Percentiles rank a stretch among this genome's conserved stretches.
Evolutionary conservation across 2,329 filamentous ascomycete genomes (phyloP).

Genomic region (Trichoderma afroharzianum): DNA sequence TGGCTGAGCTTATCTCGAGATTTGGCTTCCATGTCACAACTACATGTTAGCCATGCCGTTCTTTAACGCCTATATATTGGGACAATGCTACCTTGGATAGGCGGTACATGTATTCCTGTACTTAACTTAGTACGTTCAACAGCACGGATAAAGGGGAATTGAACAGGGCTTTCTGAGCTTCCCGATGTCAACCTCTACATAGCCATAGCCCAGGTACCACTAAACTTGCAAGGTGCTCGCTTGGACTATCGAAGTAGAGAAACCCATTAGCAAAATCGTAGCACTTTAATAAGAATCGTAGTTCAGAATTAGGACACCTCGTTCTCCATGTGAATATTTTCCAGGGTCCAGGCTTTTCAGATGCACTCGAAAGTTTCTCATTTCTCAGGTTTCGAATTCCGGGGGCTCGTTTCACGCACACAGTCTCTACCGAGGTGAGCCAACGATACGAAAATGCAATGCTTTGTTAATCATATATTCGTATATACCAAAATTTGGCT

Average conservation of each 20-base stretch:
- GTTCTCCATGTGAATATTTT: not conserved
- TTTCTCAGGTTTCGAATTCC: not conserved
- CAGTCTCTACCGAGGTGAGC: not conserved
- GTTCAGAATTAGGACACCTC: not conserved
- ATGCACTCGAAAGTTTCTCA: not conserved
- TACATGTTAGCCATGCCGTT: not conserved
- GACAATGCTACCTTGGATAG: not conserved
- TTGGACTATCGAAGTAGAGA: not conserved
- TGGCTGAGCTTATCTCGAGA: not conserved
- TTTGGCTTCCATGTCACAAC: not conserved
- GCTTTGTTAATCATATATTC: not conserved
- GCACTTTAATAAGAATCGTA: not conserved
- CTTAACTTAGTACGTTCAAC: not conserved
- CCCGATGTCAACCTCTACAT: not conserved
- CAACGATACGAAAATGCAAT: not conserved
- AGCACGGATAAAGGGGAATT: not conserved
- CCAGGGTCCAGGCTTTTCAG: not conserved
- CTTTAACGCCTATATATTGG: not conserved
- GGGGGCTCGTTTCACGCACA: not conserved
- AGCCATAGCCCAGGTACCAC: not conserved
- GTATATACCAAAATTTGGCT: not conserved
- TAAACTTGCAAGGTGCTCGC: not conserved
- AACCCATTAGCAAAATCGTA: not conserved
- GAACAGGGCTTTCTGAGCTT: not conserved
- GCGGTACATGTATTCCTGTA: not conserved